Conservation (phyloP, 768 basidiomycete species). For the Russula virescens region DNA sequence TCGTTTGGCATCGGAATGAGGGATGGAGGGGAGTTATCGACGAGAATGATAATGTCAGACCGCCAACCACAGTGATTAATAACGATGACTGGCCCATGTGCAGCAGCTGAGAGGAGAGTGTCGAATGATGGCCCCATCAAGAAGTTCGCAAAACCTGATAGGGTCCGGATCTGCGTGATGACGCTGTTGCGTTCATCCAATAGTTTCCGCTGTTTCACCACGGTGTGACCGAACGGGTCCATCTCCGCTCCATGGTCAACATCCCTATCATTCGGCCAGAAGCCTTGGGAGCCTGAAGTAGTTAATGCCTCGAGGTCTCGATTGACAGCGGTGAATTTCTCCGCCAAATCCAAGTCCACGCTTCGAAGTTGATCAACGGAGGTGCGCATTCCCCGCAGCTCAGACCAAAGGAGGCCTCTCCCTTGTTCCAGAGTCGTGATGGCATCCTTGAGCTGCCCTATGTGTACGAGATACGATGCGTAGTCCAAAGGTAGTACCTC, state of each 20-base stretch:
- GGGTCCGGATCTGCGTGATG: neutral
- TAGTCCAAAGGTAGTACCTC: neutral
- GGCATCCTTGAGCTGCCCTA: neutral
- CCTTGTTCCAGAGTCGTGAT: neutral
- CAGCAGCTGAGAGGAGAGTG: neutral
- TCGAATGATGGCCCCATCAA: neutral
- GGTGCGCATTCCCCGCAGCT: neutral
- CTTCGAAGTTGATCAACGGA: neutral
- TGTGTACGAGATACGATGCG: neutral
- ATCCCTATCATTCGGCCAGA: neutral
- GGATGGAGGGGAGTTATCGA: neutral
- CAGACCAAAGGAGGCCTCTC: neutral
- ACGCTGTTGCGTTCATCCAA: neutral
- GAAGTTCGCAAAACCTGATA: neutral
- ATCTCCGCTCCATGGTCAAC: too few relatives aligned
- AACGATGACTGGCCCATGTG: neutral
- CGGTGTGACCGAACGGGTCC: neutral
- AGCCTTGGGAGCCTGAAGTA: neutral
- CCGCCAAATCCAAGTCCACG: neutral
- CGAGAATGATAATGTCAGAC: neutral
- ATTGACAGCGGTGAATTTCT: too few relatives aligned
- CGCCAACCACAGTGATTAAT: neutral
- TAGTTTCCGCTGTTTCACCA: neutral
- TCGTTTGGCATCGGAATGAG: neutral
- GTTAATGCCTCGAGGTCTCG: neutral